These are phyloP conservation scores for Basipetospora chlamydospora DNA, from an alignment of 2,329 filamentous ascomycete species.

Conservation along the genomic window DNA sequence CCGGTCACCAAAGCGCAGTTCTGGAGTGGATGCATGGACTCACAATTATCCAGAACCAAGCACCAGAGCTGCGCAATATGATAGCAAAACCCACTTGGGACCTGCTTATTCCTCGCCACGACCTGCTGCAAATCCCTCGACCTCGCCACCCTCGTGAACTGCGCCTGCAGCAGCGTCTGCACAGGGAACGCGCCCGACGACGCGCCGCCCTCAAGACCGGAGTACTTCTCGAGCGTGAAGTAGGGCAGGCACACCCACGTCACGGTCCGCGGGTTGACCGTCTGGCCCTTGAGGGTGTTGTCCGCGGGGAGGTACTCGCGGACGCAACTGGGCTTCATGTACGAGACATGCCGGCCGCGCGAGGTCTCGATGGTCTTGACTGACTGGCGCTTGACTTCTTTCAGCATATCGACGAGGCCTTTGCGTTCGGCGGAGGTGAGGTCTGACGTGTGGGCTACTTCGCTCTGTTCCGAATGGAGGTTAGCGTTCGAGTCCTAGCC, in stretches of 20 bases:
- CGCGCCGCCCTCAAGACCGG: not conserved
- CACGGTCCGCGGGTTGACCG: not conserved
- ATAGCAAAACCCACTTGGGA: constrained; percentile 3
- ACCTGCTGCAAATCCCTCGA: constrained; percentile 31
- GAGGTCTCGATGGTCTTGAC: not conserved
- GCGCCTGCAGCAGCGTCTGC: constrained; percentile 10
- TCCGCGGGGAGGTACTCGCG: not conserved
- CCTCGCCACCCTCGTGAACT: constrained; percentile 22
- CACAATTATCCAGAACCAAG: constrained; percentile 14
- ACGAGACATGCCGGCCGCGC: not conserved
- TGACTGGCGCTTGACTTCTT: not conserved
- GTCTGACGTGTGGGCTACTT: not conserved
- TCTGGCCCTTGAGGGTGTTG: not conserved
- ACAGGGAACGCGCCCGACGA: not conserved
- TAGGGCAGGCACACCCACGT: constrained; percentile 5
- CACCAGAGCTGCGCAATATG: constrained; percentile 10
- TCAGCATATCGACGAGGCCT: not conserved
- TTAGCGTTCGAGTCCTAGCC: not conserved
- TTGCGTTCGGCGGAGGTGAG: not conserved
- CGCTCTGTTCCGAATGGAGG: not conserved
- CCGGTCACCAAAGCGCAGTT: not conserved
- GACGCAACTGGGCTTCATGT: not conserved
- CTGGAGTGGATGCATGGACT: not conserved
- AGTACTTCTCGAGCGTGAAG: constrained; percentile 3
- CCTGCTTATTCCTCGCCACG: constrained; percentile 18